A percentile compares a stretch with the other conserved stretches of the same genome.
These are phyloP conservation scores for Wickerhamiella brachini DNA, from an alignment of 805 yeast species.

Conservation along the genomic window DNA sequence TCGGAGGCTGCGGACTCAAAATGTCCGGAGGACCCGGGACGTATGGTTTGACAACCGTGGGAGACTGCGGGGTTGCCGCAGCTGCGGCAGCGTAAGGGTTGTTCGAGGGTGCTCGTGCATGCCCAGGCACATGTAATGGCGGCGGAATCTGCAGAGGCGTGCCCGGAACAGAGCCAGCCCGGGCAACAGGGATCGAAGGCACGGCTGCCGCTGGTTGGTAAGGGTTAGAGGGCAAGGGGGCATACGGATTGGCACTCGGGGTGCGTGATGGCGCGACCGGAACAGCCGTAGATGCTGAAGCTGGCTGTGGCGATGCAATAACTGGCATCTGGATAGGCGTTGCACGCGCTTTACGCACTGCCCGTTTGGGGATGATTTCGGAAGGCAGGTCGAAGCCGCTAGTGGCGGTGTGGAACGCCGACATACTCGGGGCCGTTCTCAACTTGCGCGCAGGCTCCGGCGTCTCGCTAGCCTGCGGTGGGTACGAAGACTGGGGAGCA, in stretches of 20 bases:
- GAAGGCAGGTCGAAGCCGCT: slow-evolving; percentile 25
- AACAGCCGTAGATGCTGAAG: not conserved
- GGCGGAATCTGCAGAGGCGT: slow-evolving; percentile 1
- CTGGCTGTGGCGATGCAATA: not conserved
- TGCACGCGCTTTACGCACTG: slow-evolving; percentile 5
- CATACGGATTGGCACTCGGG: slow-evolving; percentile 5
- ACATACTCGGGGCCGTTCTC: slow-evolving; percentile 6
- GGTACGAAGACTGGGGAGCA: not conserved
- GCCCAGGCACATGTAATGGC: not conserved
- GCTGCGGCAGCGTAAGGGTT: slow-evolving; percentile 4
- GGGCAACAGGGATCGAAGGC: not conserved
- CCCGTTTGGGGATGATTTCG: slow-evolving; percentile 20
- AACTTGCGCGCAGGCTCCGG: not conserved
- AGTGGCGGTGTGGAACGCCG: slow-evolving; percentile 16
- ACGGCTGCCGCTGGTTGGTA: slow-evolving; percentile 4
- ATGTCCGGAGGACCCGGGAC: not conserved
- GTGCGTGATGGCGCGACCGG: not conserved
- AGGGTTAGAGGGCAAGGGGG: slow-evolving; percentile 6
- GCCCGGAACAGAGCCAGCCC: not conserved
- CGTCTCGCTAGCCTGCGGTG: not conserved
- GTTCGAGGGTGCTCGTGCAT: not conserved
- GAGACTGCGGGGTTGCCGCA: not conserved
- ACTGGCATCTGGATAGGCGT: not conserved
- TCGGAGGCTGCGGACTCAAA: not conserved
- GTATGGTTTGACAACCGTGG: not conserved